Base-by-base conservation (phyloP, 139 green algal species). In the Volvox reticuliferus region DNA sequence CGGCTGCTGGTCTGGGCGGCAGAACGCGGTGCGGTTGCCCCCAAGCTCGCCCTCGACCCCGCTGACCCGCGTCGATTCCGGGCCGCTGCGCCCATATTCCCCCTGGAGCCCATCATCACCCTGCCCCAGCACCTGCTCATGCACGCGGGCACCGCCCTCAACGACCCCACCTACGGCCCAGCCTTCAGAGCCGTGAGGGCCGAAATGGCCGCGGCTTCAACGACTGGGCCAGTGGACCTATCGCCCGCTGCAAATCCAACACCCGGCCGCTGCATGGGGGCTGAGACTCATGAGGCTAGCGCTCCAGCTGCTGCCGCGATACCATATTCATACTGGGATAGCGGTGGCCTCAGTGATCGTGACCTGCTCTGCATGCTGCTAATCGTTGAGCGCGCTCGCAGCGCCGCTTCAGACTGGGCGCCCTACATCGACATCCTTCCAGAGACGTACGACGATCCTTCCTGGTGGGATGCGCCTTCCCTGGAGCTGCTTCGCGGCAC, bases 351-450 rank as follows among this genome's bases (percentile, higher is more conserved):
- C 22, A 92, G 94, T 61, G 68, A 87, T 30, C 91, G 94, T 0
- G 82, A 89, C 17, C 19, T 94, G 71, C 90, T 96, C n/a, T 95
- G 91, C 88, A 67, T 96, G 82, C 78, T 93, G 44, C 79, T 96
- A 21, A 55, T 95, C 12, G 26, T 95, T 36, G 94, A 96, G 87
- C 81, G 91, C 1, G 69, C 61, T 1, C 67, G 81, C 21, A 88
- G 91, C 20, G n/a, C 1, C 0, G 55, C 20, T 0, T 95, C 92
- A 21, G 14, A 20, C 20, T 95, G 94, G 93, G 90, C 73, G 22
- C 88, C 91, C 1, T 96, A 95, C 90, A 91, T 96, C 22, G 61
- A 79, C 26, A 61, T 92, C 12, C 91, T 96, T 65, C 94, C 94
- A 12, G 20, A 50, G 14, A 28, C 55, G 2, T 96, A 95, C 73